Conservation (phyloP, 176 grass and related monocot genomes). For the Carex myosuroides region DNA sequence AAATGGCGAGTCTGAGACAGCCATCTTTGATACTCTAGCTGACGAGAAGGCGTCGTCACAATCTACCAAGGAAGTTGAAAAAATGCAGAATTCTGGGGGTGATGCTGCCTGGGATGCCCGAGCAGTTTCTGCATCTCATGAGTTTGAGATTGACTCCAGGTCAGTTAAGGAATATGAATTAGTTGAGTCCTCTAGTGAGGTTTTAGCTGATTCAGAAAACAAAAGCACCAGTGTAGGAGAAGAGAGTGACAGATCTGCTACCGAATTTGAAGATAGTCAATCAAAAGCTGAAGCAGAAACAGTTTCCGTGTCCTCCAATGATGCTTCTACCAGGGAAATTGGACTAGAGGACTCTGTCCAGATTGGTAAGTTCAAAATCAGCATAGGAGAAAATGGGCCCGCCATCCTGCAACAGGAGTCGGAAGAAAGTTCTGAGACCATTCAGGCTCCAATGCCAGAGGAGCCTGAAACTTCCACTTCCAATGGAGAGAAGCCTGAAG, state of each 20-base stretch:
- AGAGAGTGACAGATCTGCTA: slow-evolving; percentile 5
- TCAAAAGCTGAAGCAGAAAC: slow-evolving; percentile 30
- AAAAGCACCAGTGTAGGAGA: background rate
- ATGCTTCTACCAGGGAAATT: slow-evolving; percentile 4
- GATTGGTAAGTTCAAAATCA: slow-evolving; percentile 30
- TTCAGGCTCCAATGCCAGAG: slow-evolving; percentile 19
- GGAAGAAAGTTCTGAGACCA: slow-evolving; percentile 8
- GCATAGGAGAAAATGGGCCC: slow-evolving; percentile 24
- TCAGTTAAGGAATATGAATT: slow-evolving; percentile 26
- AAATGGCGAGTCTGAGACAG: background rate
- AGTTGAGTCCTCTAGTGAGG: slow-evolving; percentile 26
- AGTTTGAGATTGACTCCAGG: slow-evolving; percentile 16
- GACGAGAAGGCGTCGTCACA: slow-evolving; percentile 1
- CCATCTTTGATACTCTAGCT: slow-evolving; percentile 12
- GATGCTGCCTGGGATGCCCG: slow-evolving; percentile 12
- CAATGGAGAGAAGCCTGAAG: slow-evolving; percentile 31
- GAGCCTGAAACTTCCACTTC: slow-evolving; percentile 3
- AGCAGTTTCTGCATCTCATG: slow-evolving; percentile 7
- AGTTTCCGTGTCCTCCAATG: slow-evolving; percentile 2
- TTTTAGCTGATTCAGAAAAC: slow-evolving; percentile 32
- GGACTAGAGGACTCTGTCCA: slow-evolving; percentile 16
- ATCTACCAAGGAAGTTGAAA: background rate
- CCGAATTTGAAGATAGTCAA: background rate
- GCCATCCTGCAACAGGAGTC: slow-evolving; percentile 23
- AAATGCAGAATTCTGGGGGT: slow-evolving; percentile 18